Conservation (phyloP, 2,329 filamentous ascomycete species). For the Cladosporium oxysporum region DNA sequence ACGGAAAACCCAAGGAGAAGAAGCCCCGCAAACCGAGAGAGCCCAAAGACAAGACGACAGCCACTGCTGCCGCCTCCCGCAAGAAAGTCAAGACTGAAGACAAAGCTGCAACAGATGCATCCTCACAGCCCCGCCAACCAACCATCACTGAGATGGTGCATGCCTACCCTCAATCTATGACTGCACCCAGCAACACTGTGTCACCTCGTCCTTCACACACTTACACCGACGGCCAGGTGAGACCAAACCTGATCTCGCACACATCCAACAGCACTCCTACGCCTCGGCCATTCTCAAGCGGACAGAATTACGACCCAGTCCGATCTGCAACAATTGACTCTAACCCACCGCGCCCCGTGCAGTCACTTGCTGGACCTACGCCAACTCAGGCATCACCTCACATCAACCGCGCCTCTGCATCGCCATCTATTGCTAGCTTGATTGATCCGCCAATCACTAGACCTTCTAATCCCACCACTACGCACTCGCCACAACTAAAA, state of each 20-base stretch:
- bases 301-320: conserved; percentile 88
- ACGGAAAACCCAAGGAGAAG: conserved; percentile 46
- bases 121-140: conserved; percentile 38
- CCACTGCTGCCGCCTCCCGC: conserved; percentile 48
- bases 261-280: conserved; percentile 34
- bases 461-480: conserved; percentile 35
- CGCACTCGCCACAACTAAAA: conserved; percentile 27
- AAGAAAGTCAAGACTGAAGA: conserved; percentile 50
- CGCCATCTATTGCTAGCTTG: conserved; percentile 87
- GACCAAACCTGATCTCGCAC: conserved; percentile 24
- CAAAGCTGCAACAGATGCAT: conserved; percentile 31
- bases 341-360: conserved; percentile 27
- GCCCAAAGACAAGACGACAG: conserved; percentile 47
- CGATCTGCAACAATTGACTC: conserved; percentile 55
- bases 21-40: conserved; percentile 49
- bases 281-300: conserved; percentile 62
- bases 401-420: conserved; percentile 76
- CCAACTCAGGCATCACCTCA: conserved; percentile 44
- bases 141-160: conserved; percentile 45
- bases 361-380: conserved; percentile 27
- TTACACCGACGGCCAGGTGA: conserved; percentile 8
- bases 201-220: conserved; percentile 39
- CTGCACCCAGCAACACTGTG: conserved; percentile 13
- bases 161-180: conserved; percentile 15
- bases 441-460: conserved; percentile 67